These are phyloP conservation scores for Candida gorgasii DNA, from an alignment of 805 yeast genomes.

Conservation along the genomic window DNA sequence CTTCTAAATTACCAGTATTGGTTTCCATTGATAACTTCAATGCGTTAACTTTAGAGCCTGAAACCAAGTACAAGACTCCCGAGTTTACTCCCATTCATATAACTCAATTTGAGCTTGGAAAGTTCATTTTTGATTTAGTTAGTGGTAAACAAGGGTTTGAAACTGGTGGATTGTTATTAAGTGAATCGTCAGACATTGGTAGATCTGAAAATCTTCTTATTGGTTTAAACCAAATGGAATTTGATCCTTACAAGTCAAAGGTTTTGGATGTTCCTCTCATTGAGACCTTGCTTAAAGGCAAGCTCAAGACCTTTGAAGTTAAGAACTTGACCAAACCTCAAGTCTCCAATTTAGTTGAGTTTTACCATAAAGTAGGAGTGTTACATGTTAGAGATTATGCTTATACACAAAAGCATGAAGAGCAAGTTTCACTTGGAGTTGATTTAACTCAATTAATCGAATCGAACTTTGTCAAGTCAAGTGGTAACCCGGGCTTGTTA, in stretches of 20 bases:
- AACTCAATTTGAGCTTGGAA: constrained; percentile 63
- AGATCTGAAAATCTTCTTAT: constrained; percentile 55
- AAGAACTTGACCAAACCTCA: constrained; percentile 31
- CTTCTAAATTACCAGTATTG: constrained; percentile 52
- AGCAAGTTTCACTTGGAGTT: not conserved
- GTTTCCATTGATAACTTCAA: constrained; percentile 77
- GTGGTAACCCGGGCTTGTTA: constrained; percentile 42
- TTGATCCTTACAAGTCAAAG: constrained; percentile 53
- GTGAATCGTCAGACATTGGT: constrained; percentile 59
- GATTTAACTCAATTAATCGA: constrained; percentile 26
- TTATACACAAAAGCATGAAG: constrained; percentile 20
- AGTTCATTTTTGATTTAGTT: constrained; percentile 52
- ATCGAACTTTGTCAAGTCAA: constrained; percentile 31
- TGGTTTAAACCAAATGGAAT: constrained; percentile 53
- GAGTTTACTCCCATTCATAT: constrained; percentile 58
- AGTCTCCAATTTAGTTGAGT: constrained; percentile 30
- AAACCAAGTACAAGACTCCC: constrained; percentile 60
- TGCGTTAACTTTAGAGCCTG: constrained; percentile 53
- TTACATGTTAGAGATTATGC: constrained; percentile 36
- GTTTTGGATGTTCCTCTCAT: constrained; percentile 59
- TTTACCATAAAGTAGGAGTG: constrained; percentile 33
- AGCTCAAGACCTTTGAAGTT: constrained; percentile 28
- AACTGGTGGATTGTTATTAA: constrained; percentile 64
- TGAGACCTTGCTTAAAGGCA: constrained; percentile 40
- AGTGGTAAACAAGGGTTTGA: constrained; percentile 54